Evolutionary conservation across 306 rosid genomes (phyloP), one percentile per base, ranked within the genome.

Genomic region (Pyrus pyrifolia): DNA sequence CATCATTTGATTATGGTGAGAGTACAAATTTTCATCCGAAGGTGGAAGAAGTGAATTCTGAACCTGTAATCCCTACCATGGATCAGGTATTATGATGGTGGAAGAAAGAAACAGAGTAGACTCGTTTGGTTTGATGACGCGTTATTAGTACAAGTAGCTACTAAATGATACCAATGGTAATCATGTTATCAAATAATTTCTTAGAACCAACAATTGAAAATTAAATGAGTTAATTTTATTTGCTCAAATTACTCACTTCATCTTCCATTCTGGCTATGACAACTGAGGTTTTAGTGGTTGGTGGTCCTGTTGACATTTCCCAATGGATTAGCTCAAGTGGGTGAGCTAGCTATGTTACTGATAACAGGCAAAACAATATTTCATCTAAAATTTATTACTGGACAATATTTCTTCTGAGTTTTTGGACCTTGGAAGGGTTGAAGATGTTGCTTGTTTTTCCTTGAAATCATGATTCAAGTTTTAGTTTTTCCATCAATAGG

Each of bases 11-110:
- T 68, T 73, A 27, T 15, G n/a, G 63, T 78, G 86, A 78, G 53
- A 78, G 81, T 65, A 52, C 75, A 71, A 82, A 49, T 35, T 66
- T 78, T 66, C 18, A 67, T 70, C 67, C 64, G 22, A 81, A 67
- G 61, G 81, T 81, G 82, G 88, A 68, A 83, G 86, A 83, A 52
- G 85, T 79, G 74, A 81, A 87, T 76, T 78, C 78, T 49, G 96
- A 90, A 76, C 89, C 92, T 55, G 76, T 66, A 59, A 85, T 87
- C 83, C 97, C 94, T 74, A 83, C 94, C 75, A 70, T 79, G 79
- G 88, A 89, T 68, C 93, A 90, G 96, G 98, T 94, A 81, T 76
- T 63, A 3, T 35, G 13, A 35, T 57, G 46, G 14, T 11, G 35
- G 67, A 35, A n/a, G 13, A 59, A 35, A 53, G 49, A 66, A 64